Evolutionary conservation across 148 eudicot genomes (phyloP), one percentile per base, ranked within the genome.

Genomic region (Rhododendron vialii): DNA sequence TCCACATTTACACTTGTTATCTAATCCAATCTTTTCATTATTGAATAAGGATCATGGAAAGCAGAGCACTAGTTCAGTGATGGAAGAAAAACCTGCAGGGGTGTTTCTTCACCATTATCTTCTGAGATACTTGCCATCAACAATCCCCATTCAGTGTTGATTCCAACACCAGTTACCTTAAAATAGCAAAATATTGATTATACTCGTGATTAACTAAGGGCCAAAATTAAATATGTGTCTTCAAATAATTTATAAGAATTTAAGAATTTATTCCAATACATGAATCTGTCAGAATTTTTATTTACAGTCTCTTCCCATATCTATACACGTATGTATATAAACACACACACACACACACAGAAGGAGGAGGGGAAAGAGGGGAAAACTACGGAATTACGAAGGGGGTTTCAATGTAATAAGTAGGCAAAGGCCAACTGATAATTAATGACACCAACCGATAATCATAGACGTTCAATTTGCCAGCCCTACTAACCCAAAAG

Each of bases 101-200:
- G 99, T 80, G 99, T 96, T 92, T 96, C 99, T 94, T 94, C 99
- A 88, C 98, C 98, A 26, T 91, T 96, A 86, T 96, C 99, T 87
- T 96, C 99, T 33, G 96, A 92, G 83, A 96, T 94, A 89, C 97
- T 95, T 22, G 99, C 98, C 99, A 96, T 96, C 88, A 96, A 86
- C 87, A 96, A 89, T 88, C 99, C 99, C 98, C 98, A 96, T 78
- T 96, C 99, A 20, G 99, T 96, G 87, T 96, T 96, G 71, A 96
- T 95, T 88, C 99, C 99, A 59, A 96, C 99, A 89, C 95, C 94
- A 83, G 99, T 96, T 43, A 96, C 98, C 99, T 96, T 84, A 48
- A 87, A 71, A 83, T 11, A 61, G 45, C 10, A 63, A 75, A 33
- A 82, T 83, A 11, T 48, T 74, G 8, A 84, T 71, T 20, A 84